Conservation (phyloP, 2,329 filamentous ascomycete genomes). For the Diaporthe ilicicola region DNA sequence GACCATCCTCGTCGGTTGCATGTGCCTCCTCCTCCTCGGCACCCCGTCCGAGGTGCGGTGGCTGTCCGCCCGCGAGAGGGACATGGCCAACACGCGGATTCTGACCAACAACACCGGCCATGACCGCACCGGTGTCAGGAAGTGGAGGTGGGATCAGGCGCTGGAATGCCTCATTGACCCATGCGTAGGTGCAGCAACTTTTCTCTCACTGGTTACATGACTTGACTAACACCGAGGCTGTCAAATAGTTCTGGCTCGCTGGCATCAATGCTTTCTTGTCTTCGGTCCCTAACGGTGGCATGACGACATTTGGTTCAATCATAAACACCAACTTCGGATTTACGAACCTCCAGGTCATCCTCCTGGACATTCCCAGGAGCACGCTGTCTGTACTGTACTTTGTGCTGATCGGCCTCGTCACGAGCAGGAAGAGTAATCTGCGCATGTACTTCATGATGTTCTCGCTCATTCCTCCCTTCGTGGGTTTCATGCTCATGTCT, state of each 20-base stretch:
- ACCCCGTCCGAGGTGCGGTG: constrained; percentile 49
- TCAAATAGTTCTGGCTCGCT: constrained; percentile 46
- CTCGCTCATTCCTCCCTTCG: constrained; percentile 45
- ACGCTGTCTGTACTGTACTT: constrained; percentile 47
- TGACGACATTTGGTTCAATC: constrained; percentile 38
- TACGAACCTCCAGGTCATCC: constrained; percentile 47
- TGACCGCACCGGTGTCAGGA: constrained; percentile 47
- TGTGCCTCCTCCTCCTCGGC: constrained; percentile 47
- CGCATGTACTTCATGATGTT: constrained; percentile 50
- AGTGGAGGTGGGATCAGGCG: constrained; percentile 48
- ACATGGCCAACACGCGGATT: constrained; percentile 47
- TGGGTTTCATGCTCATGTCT: constrained; percentile 48
- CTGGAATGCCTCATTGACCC: constrained; percentile 47
- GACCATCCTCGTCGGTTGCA: constrained; percentile 43
- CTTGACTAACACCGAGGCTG: constrained; percentile 12
- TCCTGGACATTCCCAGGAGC: constrained; percentile 46
- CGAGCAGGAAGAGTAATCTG: constrained; percentile 44
- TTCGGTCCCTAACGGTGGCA: constrained; percentile 46
- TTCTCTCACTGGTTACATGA: neutral
- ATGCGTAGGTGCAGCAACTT: constrained; percentile 13
- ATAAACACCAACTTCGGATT: constrained; percentile 47
- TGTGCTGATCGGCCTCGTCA: constrained; percentile 44
- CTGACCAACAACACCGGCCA: constrained; percentile 47
- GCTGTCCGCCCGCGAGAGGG: constrained; percentile 45
- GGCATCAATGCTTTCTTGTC: constrained; percentile 47